Base-by-base conservation (phyloP, 768 basidiomycete genomes). In the Leccinum rimulosum region DNA sequence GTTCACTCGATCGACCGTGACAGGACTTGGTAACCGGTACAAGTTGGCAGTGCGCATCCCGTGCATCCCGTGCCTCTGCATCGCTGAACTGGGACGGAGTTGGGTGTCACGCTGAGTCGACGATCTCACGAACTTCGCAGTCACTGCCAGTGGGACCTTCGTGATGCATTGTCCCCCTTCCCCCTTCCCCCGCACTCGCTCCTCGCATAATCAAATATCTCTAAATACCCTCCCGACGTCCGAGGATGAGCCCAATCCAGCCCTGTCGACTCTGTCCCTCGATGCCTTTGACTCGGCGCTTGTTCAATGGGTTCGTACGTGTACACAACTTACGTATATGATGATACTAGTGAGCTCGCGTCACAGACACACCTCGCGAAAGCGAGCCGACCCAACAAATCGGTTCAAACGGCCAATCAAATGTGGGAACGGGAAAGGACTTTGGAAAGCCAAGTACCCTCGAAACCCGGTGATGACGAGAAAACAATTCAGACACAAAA, bases 31-130 rank as follows among this genome's bases (percentile, higher is more conserved):
- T 25, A 25, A 7, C 15, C 19, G 9, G 22, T 47, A 47, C 45
- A 47, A n/a, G 43, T n/a, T n/a, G 11, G 45, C 19, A 12, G 10
- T 11, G 45, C 22, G 22, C 47, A 48, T 48, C 14, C 22, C 47
- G 25, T 25, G 22, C 11, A 48, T 25, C 6, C 17, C 12, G 47
- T 25, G 19, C 3, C 22, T 25, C 47, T 25, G 47, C 12, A 2
- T 40, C 40, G n/a, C 40, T n/a, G 40, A n/a, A 9, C n/a, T 40
- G n/a, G 40, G 40, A n/a, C 40, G 38, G 38, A 40, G 38, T 40
- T 40, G n/a, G 17, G 17, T 40, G 8, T 0, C n/a, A n/a, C 4
- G 4, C n/a, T 1, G 40, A n/a, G 0, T 0, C 40, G 0, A n/a
- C 40, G 40, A n/a, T n/a, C n/a, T 10, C 40, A n/a, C 9, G 2